These are phyloP conservation scores for Stentor roeselii DNA, from an alignment of 73 alveolate genomes.

Conservation along the genomic window DNA sequence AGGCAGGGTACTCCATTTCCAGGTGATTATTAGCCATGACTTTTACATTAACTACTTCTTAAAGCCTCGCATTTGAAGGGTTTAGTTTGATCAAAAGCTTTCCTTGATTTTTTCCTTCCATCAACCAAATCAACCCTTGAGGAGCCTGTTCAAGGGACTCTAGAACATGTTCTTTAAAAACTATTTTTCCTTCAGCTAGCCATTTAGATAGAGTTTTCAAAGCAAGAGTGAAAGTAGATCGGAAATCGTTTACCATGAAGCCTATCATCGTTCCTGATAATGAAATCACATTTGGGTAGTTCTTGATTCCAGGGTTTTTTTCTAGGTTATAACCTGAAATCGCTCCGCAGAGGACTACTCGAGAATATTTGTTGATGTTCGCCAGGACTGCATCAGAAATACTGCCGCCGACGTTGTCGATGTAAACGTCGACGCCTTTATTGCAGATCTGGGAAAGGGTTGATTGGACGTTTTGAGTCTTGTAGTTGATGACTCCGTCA, in stretches of 20 bases:
- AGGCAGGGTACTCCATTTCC: constrained; percentile 28
- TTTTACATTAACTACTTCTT: too few species aligned
- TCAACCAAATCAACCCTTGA: neutral
- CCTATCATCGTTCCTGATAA: constrained; percentile 10
- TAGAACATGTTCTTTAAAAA: neutral
- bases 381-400: constrained; percentile 23
- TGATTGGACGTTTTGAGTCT: constrained; percentile 10
- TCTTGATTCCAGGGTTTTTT: neutral
- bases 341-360: constrained; percentile 36
- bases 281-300: neutral
- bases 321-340: constrained; percentile 24
- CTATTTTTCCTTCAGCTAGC: neutral
- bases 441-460: constrained; percentile 15
- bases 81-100: neutral
- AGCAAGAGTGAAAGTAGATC: neutral
- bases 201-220: neutral
- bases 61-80: neutral
- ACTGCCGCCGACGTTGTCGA: constrained; percentile 34
- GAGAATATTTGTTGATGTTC: constrained; percentile 25
- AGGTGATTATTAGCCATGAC: neutral
- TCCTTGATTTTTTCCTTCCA: neutral
- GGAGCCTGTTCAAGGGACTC: constrained; percentile 13
- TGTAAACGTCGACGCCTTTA: constrained; percentile 28
- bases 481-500: constrained; percentile 31
- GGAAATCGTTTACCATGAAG: neutral